Conservation (phyloP, 352 stramenopile genomes). For the Phytopythium ostracodes region DNA sequence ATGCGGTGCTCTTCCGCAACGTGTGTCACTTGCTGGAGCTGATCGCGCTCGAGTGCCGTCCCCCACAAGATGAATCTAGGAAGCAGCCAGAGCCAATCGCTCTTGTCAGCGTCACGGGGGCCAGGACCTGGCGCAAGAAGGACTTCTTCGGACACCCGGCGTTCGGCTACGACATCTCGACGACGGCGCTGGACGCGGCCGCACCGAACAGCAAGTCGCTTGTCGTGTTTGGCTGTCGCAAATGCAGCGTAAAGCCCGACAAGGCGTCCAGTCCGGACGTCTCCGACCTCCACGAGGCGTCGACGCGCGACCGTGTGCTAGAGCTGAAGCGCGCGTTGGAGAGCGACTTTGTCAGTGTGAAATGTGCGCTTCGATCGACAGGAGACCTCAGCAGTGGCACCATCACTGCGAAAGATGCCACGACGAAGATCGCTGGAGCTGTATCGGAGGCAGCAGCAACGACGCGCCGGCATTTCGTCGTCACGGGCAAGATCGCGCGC, state of each 20-base stretch:
- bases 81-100: conserved; percentile 3
- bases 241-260: conserved; percentile 6
- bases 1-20: conserved; percentile 34
- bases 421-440: not conserved
- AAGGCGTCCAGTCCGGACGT: not conserved
- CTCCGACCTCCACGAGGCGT: not conserved
- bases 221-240: conserved; percentile 39
- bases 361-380: not conserved
- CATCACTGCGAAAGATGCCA: conserved; percentile 1
- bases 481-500: conserved; percentile 28
- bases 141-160: conserved; percentile 42
- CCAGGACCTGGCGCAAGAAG: conserved; percentile 65
- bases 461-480: conserved; percentile 22
- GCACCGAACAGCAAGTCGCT: conserved; percentile 20
- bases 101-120: conserved; percentile 44
- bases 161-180: conserved; percentile 28
- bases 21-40: conserved; percentile 30
- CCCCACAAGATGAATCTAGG: not conserved
- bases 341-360: not conserved
- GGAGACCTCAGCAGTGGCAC: conserved; percentile 6
- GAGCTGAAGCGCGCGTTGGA: conserved; percentile 10
- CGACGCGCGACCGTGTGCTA: conserved; percentile 10
- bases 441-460: not conserved
- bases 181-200: conserved; percentile 12
- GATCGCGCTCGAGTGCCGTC: conserved; percentile 16